Percentiles rank a stretch among this genome's conserved stretches.
These are phyloP conservation scores for Xylariaceae sp. DNA, from an alignment of 2,329 filamentous ascomycete genomes.

Conservation along the genomic window DNA sequence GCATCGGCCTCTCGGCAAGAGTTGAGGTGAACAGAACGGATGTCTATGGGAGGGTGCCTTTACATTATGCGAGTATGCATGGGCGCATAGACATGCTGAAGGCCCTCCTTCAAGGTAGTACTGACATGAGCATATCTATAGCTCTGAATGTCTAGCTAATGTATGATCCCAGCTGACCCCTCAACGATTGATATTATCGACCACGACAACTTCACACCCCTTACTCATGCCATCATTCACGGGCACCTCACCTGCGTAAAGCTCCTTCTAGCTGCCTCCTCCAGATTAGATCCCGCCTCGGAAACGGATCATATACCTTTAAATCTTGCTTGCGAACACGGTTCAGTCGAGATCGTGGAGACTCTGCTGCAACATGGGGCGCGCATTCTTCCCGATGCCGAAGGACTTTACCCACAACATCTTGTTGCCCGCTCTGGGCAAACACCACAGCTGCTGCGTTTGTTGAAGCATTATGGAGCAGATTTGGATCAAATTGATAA, in stretches of 20 bases:
- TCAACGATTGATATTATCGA: conserved; percentile 83
- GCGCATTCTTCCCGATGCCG: conserved; percentile 84
- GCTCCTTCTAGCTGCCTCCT: conserved; percentile 69
- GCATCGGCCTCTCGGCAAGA: conserved; percentile 67
- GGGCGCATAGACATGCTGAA: conserved; percentile 81
- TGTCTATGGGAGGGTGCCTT: conserved; percentile 87
- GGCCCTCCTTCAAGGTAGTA: conserved; percentile 64
- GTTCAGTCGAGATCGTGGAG: conserved; percentile 78
- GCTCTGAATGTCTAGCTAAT: too few species aligned
- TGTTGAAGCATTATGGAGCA: conserved; percentile 81
- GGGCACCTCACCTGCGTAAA: conserved; percentile 77
- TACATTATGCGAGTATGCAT: conserved; percentile 97
- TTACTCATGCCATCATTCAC: conserved; percentile 93
- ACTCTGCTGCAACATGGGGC: conserved; percentile 78
- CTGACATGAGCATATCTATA: too few species aligned
- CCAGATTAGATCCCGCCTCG: conserved; percentile 80
- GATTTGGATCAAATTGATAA: conserved; percentile 92
- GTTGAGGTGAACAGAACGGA: conserved; percentile 80
- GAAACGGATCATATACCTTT: conserved; percentile 90
- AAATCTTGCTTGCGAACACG: conserved; percentile 92
- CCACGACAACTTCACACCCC: conserved; percentile 93
- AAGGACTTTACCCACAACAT: conserved; percentile 96
- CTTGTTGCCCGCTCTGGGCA: conserved; percentile 87
- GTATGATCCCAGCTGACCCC: conserved; percentile 62
- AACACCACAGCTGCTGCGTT: conserved; percentile 70